A percentile compares a stretch with the other conserved stretches of the same genome.
Evolutionary conservation across 345 rosid species (phyloP).

Genomic region (Sonneratia alba): DNA sequence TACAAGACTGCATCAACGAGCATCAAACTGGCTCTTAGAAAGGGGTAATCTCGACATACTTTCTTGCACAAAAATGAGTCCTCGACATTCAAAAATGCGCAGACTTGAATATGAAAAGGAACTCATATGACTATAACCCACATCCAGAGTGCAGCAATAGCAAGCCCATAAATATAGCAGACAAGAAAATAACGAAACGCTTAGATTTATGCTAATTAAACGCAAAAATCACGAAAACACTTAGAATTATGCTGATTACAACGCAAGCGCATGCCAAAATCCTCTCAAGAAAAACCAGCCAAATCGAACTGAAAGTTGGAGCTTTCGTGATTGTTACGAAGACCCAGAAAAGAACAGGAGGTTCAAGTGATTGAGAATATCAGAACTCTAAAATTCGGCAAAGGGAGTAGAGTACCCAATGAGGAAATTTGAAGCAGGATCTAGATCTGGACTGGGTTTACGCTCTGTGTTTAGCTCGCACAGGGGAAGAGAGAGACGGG

Average conservation of each 20-base stretch:
- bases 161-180: not conserved
- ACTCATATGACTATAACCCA: not conserved
- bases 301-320: not conserved
- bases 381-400: not conserved
- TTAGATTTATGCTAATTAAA: no score
- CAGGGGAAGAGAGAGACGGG: not conserved
- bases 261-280: not conserved
- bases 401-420: not conserved
- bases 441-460: slow-evolving; percentile 1
- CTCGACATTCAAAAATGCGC: no score
- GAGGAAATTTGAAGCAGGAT: slow-evolving; percentile 2
- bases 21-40: not conserved
- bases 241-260: not conserved
- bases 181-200: not conserved
- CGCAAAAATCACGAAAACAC: no score
- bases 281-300: not conserved
- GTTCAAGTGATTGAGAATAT: not conserved
- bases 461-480: not conserved
- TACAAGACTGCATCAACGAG: not conserved
- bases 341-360: not conserved
- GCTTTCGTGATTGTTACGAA: not conserved
- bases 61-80: not conserved
- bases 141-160: not conserved
- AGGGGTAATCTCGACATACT: not conserved
- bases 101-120: not conserved